Percentiles rank a stretch among this genome's conserved stretches.
Conservation (phyloP, 2,329 filamentous ascomycete genomes). For the Penicillium freii region DNA sequence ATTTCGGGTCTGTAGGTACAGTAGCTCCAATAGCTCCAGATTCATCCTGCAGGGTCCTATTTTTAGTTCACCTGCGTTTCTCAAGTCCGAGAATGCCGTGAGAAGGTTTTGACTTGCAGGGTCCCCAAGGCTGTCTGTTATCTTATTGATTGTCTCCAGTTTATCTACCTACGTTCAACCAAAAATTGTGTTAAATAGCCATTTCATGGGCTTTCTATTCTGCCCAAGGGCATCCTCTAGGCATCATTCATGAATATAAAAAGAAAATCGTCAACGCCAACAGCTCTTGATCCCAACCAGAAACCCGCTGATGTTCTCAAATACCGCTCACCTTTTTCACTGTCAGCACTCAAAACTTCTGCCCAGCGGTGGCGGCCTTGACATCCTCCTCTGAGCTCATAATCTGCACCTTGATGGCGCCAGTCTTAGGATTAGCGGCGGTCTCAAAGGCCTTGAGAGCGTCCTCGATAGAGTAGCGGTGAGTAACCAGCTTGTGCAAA, state of each 20-base stretch:
- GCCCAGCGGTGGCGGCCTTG: slow-evolving; percentile 33
- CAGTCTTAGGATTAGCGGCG: slow-evolving; percentile 80
- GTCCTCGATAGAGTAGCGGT: slow-evolving; percentile 81
- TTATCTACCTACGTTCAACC: background rate
- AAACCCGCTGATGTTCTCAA: slow-evolving; percentile 11
- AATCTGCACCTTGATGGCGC: slow-evolving; percentile 97
- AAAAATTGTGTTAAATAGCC: no score
- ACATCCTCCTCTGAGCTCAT: slow-evolving; percentile 49
- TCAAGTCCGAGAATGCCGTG: background rate
- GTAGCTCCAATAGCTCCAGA: background rate
- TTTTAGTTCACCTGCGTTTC: background rate
- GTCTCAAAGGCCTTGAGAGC: slow-evolving; percentile 87
- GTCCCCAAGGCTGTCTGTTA: background rate
- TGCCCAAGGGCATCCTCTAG: slow-evolving; percentile 22
- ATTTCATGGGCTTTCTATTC: slow-evolving; percentile 17
- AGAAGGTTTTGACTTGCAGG: slow-evolving; percentile 7
- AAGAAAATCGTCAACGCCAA: slow-evolving; percentile 14
- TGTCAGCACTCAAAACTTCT: slow-evolving; percentile 23
- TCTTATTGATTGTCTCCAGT: background rate
- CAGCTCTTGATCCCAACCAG: slow-evolving; percentile 6
- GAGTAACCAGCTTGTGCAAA: slow-evolving; percentile 78
- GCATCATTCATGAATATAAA: slow-evolving; percentile 18
- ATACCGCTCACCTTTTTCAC: slow-evolving; percentile 2
- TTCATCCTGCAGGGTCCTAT: background rate
- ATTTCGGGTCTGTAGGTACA: background rate